phyloP scores from a whole-genome alignment of 2,329 filamentous ascomycete species.

The Chaetomiaceae sp. region DNA sequence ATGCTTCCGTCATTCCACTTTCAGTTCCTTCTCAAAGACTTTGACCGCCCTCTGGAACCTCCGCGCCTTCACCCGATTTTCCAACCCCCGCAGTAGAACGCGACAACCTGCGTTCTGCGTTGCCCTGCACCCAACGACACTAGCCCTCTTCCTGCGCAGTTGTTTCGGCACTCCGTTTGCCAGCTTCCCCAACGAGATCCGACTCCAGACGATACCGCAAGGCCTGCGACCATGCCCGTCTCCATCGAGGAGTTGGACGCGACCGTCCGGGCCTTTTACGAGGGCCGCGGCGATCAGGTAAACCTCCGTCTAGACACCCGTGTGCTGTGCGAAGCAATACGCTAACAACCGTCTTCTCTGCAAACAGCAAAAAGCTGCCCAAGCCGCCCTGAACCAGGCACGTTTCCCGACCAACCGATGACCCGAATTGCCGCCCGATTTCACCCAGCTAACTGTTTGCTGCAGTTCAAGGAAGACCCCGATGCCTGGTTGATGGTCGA shows the following conservation, averaged over 20 bases:
- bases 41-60: conserved; percentile 14
- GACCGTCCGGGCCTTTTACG: conserved; percentile 95
- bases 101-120: conserved; percentile 10
- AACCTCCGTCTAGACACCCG: conserved; percentile 29
- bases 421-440: neutral
- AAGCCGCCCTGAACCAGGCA: conserved; percentile 90
- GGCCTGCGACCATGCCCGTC: conserved; percentile 53
- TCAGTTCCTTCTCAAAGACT: conserved; percentile 7
- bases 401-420: conserved; percentile 29
- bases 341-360: conserved; percentile 38
- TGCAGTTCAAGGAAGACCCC: conserved; percentile 95
- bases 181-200: neutral
- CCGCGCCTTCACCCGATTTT: conserved; percentile 1
- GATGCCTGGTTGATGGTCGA: conserved; percentile 97
- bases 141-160: neutral
- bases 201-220: conserved; percentile 3
- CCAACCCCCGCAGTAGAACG: conserved; percentile 10
- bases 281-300: conserved; percentile 91
- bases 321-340: conserved; percentile 19
- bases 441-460: conserved; percentile 25
- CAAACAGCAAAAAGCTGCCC: conserved; percentile 87
- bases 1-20: conserved; percentile 27
- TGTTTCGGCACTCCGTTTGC: neutral
- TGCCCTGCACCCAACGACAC: conserved; percentile 4
- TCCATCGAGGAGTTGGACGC: conserved; percentile 92